Percentiles rank a stretch among this genome's conserved stretches.
Evolutionary conservation across 306 rosid species (phyloP).

Genomic region (Psophocarpus tetragonolobus): DNA sequence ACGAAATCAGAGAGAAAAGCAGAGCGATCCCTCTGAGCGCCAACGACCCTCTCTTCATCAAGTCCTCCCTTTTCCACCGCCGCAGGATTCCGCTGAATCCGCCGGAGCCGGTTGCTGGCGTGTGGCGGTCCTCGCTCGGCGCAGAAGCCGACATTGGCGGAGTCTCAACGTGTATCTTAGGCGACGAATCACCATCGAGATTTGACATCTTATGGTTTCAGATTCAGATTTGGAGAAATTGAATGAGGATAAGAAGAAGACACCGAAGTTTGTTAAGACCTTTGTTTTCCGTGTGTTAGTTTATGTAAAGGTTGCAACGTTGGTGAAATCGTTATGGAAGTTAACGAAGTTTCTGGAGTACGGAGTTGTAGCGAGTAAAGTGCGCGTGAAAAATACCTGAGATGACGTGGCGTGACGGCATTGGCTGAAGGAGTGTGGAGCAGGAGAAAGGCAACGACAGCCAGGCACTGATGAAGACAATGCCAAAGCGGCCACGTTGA

Average conservation of each 20-base stretch:
- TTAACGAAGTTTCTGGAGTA: neutral
- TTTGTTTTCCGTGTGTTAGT: neutral
- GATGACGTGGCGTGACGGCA: slow-evolving; percentile 37
- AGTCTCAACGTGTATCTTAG: slow-evolving; percentile 34
- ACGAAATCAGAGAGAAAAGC: slow-evolving; percentile 59
- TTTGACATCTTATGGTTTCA: slow-evolving; percentile 38
- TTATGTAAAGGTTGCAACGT: neutral
- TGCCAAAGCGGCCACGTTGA: neutral
- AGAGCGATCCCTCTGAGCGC: slow-evolving; percentile 57
- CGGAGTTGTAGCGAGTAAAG: neutral
- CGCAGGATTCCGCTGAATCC: slow-evolving; percentile 44
- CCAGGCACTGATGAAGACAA: too few species aligned
- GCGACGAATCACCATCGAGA: slow-evolving; percentile 9
- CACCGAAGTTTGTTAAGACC: slow-evolving; percentile 15
- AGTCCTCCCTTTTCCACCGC: slow-evolving; percentile 70
- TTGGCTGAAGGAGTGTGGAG: neutral
- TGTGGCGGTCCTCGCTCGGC: slow-evolving; percentile 23
- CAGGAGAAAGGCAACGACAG: slow-evolving; percentile 25
- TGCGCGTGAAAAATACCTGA: neutral
- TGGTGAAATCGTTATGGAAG: slow-evolving; percentile 43
- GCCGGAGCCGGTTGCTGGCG: neutral
- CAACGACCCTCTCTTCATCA: slow-evolving; percentile 56
- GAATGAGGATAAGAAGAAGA: neutral
- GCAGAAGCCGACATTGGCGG: slow-evolving; percentile 30
- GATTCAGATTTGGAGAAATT: neutral